These are phyloP conservation scores for Phytophthora aleatoria DNA, from an alignment of 352 stramenopile species.

Conservation along the genomic window DNA sequence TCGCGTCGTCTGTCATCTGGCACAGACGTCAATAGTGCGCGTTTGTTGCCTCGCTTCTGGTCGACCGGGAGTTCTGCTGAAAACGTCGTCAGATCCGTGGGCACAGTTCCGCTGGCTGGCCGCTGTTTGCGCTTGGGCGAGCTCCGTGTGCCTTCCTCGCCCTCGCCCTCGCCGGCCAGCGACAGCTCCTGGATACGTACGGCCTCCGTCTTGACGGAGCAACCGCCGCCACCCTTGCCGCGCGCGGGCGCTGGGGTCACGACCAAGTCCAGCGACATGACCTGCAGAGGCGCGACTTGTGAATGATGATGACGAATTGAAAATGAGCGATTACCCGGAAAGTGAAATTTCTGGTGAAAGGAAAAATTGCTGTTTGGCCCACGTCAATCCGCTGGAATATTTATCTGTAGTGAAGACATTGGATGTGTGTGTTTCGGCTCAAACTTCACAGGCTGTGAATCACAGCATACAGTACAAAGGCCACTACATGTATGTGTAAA, in stretches of 20 bases:
- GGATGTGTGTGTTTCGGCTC: slow-evolving; percentile 21
- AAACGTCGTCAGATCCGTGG: slow-evolving; percentile 20
- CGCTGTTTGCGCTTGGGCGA: slow-evolving; percentile 40
- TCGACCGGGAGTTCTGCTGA: slow-evolving; percentile 10
- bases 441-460: background rate
- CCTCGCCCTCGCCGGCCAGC: slow-evolving; percentile 14
- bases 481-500: no score
- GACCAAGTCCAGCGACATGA: slow-evolving; percentile 27
- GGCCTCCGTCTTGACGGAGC: slow-evolving; percentile 30
- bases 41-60: slow-evolving; percentile 52
- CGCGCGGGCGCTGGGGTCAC: slow-evolving; percentile 11
- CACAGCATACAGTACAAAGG: slow-evolving; percentile 11
- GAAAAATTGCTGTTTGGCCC: background rate
- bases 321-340: slow-evolving; percentile 18
- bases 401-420: slow-evolving; percentile 8
- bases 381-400: no score
- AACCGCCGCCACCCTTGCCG: slow-evolving; percentile 1
- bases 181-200: slow-evolving; percentile 47
- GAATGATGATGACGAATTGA: slow-evolving; percentile 28
- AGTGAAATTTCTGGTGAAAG: slow-evolving; percentile 7
- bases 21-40: slow-evolving; percentile 30
- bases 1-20: slow-evolving; percentile 23
- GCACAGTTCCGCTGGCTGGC: slow-evolving; percentile 15
- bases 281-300: slow-evolving; percentile 30
- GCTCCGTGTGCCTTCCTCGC: slow-evolving; percentile 1